A percentile compares a stretch with the other conserved stretches of the same genome.
Evolutionary conservation across 495 filamentous ascomycete species (phyloP).

Genomic region (Daldinia vernicosa): DNA sequence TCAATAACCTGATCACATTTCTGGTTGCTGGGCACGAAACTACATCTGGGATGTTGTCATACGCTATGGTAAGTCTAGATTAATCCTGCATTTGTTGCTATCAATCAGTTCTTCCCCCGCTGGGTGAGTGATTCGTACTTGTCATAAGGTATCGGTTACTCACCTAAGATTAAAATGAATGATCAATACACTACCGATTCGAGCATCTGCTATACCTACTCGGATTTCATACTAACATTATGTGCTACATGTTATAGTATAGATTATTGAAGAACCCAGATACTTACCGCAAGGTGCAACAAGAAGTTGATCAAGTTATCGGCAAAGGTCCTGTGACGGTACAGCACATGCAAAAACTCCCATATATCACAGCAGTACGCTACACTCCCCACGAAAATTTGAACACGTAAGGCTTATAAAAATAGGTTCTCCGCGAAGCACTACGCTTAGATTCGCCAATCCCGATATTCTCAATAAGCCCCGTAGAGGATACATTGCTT

Average conservation of each 20-base stretch:
- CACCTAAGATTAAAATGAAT: not conserved
- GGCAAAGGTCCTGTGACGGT: conserved; percentile 65
- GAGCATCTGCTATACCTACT: not conserved
- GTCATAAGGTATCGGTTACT: too few relatives aligned
- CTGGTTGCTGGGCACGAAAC: conserved; percentile 75
- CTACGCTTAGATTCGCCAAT: conserved; percentile 70
- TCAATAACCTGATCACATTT: conserved; percentile 72
- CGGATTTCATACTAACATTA: not conserved
- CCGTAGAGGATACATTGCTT: conserved; percentile 57
- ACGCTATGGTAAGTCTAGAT: conserved; percentile 36
- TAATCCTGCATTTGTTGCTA: not conserved
- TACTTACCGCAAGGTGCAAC: conserved; percentile 44
- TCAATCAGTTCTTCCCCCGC: not conserved
- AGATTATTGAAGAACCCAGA: conserved; percentile 50
- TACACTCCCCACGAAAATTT: not conserved
- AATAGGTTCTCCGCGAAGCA: conserved; percentile 65
- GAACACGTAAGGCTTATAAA: not conserved
- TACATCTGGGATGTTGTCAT: conserved; percentile 62
- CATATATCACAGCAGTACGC: conserved; percentile 62
- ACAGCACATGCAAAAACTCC: conserved; percentile 68
- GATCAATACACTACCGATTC: not conserved
- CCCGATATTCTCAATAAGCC: conserved; percentile 59
- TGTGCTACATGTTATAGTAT: conserved; percentile 24
- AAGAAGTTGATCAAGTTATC: conserved; percentile 61
- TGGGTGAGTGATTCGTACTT: not conserved